These are phyloP conservation scores for Decorospora gaudefroyi DNA, from an alignment of 2,329 filamentous ascomycete species.

Conservation along the genomic window DNA sequence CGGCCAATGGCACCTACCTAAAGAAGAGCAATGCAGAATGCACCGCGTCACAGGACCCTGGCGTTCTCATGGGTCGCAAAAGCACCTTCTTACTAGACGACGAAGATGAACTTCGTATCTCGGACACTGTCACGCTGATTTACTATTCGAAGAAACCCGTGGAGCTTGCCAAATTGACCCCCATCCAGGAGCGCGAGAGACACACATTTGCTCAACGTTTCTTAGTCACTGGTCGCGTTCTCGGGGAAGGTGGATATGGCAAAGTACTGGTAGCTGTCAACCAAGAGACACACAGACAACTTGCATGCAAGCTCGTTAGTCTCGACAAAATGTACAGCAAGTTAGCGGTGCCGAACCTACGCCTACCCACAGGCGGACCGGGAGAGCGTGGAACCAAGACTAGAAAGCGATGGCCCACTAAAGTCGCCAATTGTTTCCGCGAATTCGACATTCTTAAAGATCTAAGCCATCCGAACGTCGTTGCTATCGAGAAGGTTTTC, in stretches of 20 bases:
- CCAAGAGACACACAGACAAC: slow-evolving; percentile 58
- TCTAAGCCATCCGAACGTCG: slow-evolving; percentile 64
- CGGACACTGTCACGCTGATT: slow-evolving; percentile 31
- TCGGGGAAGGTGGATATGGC: slow-evolving; percentile 61
- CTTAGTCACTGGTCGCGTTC: slow-evolving; percentile 54
- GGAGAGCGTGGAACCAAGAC: slow-evolving; percentile 4
- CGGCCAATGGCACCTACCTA: slow-evolving; percentile 50
- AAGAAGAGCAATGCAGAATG: slow-evolving; percentile 33
- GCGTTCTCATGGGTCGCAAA: slow-evolving; percentile 39
- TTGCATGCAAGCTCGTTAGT: slow-evolving; percentile 71
- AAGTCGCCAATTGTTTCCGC: slow-evolving; percentile 39
- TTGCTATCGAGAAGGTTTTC: slow-evolving; percentile 61
- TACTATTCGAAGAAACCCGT: slow-evolving; percentile 24
- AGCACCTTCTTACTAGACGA: slow-evolving; percentile 51
- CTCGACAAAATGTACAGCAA: slow-evolving; percentile 44
- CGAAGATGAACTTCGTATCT: slow-evolving; percentile 50
- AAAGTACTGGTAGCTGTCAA: slow-evolving; percentile 61
- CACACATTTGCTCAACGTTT: slow-evolving; percentile 56
- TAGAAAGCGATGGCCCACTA: slow-evolving; percentile 30
- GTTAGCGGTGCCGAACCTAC: slow-evolving; percentile 10
- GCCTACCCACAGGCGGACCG: slow-evolving; percentile 4
- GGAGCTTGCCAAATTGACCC: slow-evolving; percentile 21
- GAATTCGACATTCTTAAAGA: slow-evolving; percentile 57
- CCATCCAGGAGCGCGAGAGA: slow-evolving; percentile 40
- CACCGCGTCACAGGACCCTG: slow-evolving; percentile 28